Evolutionary conservation across 257 asterid species (phyloP), one percentile per base, ranked within the genome.

Genomic region (Solanum commersonii): DNA sequence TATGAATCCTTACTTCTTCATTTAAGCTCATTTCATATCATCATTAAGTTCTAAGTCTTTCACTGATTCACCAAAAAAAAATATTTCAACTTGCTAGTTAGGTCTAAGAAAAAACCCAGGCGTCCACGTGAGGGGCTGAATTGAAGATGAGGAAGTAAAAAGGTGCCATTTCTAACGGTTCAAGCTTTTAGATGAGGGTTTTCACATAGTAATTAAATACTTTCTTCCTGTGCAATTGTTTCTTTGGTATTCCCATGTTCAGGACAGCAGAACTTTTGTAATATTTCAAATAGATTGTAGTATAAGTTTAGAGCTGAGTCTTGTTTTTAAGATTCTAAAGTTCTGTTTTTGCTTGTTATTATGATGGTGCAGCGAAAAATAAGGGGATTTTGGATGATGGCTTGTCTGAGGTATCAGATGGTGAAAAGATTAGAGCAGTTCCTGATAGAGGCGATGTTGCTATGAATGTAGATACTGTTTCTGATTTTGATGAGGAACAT

Each of bases 351-450:
- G 35, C 37, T 87, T 83, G 73, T 88, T 89, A 34, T 59, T 87
- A 89, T 91, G 86, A 77, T 89, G 89, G 37, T 78, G 52, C 95
- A 96, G 99, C 98, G 0, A 93, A 94, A 68, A 93, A 88, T 87
- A 93, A 91, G 88, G 98, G 92, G 88, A 38, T 84, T 87, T 23
- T 88, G 83, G 95, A 92, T 23, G 98, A 92, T 91, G 92, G 92
- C 25, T 74, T 87, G 87, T 86, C 90, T 23, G 94, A 92, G 93
- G 71, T 87, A 83, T 88, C 94, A 60, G 95, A 90, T 86, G 91
- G 86, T 59, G 92, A 90, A 4, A 91, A 90, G 85, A 89, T 76
- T 78, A 78, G 79, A 82, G 91, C 84, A 73, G 84, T 87, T 89
- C 68, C 93, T 35, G 95, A 88, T 83, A 92, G 92, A 90, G 91